Base-by-base conservation (phyloP, 805 yeast genomes). In the Kregervanrija delftensis region DNA sequence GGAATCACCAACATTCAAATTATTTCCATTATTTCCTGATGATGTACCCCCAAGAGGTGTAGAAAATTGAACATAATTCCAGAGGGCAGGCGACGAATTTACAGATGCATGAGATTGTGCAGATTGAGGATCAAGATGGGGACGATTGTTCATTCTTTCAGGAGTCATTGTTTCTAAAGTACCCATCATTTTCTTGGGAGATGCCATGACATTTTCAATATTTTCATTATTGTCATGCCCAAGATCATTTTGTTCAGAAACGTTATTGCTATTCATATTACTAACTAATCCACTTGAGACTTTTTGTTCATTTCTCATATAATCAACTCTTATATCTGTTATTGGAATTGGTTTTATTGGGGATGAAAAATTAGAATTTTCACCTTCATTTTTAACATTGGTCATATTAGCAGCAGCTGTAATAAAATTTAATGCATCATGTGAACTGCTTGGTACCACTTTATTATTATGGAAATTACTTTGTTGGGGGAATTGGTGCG, bases 1-100 rank as follows among this genome's bases (percentile, higher is more conserved):
- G 11, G 43, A 43, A 28, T 40, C 41, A 6, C 37, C 43, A 30
- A 36, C 30, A 17, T 15, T 33, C 11, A 15, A 16, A 11, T 30
- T 35, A 28, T 33, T 39, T 11, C 38, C 36, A 28, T 30, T 40
- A 12, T 35, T 42, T 33, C 30, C 47, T 13, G 42, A 11, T 8
- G n/a, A 11, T 17, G 33, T 35, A 8, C 49, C 61, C 9, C 61
- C 66, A 35, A 63, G 39, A 2, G 68, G 67, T 1, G 67, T 64
- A 11, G 71, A 66, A 41, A 90, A 81, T 56, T 89, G 96, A 57
- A 90, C 87, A 66, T 86, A 81, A 59, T 85, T 86, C 97, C 96
- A 87, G 47, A 90, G 77, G 13, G 96, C 96, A 1, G 98, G 98
- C 1, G 96, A 86, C 30, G 83, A 77, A 40, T 67, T 73, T 6